A percentile compares a stretch with the other conserved stretches of the same genome.
Conservation (phyloP, 164 flowering plant genomes). For the Vitis labrusca region DNA sequence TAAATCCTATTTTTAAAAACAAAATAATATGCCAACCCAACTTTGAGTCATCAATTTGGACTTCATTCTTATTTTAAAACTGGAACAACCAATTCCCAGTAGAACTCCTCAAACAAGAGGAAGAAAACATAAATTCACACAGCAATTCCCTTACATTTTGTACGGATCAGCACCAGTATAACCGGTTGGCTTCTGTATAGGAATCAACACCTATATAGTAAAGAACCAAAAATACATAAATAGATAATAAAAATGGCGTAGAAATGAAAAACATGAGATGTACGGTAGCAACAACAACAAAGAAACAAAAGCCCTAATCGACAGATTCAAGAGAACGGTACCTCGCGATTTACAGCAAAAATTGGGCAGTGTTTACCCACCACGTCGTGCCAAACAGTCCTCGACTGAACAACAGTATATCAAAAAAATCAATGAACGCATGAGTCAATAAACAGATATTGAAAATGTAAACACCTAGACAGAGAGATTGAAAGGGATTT, state of each 20-base stretch:
- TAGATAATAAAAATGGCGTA: background rate
- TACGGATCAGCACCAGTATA: conserved; percentile 94
- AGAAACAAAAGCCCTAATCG: background rate
- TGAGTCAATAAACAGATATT: background rate
- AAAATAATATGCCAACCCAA: too few species aligned
- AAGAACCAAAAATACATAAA: background rate
- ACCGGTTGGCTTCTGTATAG: conserved; percentile 81
- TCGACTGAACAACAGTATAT: conserved; percentile 44
- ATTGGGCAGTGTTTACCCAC: conserved; percentile 91
- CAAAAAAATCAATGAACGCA: background rate
- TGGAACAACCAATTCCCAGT: too few species aligned
- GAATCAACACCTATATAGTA: conserved; percentile 67
- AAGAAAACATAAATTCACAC: background rate
- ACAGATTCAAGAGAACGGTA: conserved; percentile 12
- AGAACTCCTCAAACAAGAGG: background rate
- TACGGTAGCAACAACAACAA: background rate
- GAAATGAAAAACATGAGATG: background rate
- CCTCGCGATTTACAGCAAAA: conserved; percentile 97
- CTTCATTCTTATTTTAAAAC: too few species aligned
- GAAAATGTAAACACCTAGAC: background rate
- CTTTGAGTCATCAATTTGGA: too few species aligned
- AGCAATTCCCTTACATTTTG: conserved; percentile 57
- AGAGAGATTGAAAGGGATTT: conserved; percentile 4
- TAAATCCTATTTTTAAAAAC: too few species aligned
- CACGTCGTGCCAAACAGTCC: conserved; percentile 90